Evolutionary conservation across 495 filamentous ascomycete genomes (phyloP).

Genomic region (Echria macrotheca): DNA sequence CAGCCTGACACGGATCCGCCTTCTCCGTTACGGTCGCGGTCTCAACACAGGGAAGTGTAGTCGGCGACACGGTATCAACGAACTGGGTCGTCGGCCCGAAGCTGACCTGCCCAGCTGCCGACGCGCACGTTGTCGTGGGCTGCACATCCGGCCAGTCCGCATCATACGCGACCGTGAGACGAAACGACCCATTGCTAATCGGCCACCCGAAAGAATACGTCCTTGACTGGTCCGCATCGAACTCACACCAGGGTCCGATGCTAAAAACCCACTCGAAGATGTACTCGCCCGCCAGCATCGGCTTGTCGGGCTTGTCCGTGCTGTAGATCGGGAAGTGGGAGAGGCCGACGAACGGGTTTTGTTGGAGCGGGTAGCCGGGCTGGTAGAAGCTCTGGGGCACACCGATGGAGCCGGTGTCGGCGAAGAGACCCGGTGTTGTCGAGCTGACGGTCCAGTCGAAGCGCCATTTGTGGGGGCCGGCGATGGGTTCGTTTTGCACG

Average conservation of each 20-base stretch:
- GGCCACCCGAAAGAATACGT: not conserved
- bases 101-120: not conserved
- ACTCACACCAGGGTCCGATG: slow-evolving; percentile 1
- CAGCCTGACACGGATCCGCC: slow-evolving; percentile 2
- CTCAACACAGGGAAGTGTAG: not conserved
- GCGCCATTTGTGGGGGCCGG: slow-evolving; percentile 1
- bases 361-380: not conserved
- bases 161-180: not conserved
- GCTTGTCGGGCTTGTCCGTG: not conserved
- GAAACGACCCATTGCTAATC: not conserved
- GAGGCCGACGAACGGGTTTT: slow-evolving; percentile 2
- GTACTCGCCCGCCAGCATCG: slow-evolving; percentile 4
- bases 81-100: not conserved
- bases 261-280: slow-evolving; percentile 1
- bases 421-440: not conserved
- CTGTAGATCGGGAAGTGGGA: not conserved
- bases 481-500: slow-evolving; percentile 1
- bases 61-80: not conserved
- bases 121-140: not conserved
- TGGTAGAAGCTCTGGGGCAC: not conserved
- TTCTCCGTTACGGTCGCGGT: not conserved
- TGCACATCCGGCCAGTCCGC: slow-evolving; percentile 1
- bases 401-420: not conserved
- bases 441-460: not conserved
- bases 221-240: not conserved